A percentile compares a stretch with the other conserved stretches of the same genome.
Evolutionary conservation across 2,329 filamentous ascomycete genomes (phyloP).

Genomic region (Aureobasidium mangrovei): DNA sequence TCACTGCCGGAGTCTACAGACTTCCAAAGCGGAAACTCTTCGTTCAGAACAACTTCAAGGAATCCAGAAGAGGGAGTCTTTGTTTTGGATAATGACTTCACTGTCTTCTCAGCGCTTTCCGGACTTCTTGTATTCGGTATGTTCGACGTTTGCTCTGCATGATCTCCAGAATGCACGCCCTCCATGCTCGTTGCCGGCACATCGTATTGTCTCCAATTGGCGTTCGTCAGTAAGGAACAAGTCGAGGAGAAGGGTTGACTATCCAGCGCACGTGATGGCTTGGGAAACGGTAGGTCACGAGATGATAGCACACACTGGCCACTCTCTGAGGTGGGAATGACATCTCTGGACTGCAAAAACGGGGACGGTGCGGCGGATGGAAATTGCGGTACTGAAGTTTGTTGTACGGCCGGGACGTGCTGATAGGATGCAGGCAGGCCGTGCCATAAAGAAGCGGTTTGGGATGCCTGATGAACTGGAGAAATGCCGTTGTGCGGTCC

Average conservation of each 20-base stretch:
- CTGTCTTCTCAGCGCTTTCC: background rate
- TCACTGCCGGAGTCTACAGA: background rate
- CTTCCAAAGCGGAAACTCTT: constrained; percentile 1
- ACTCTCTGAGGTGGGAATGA: background rate
- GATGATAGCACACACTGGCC: background rate
- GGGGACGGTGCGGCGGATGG: background rate
- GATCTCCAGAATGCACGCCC: too few species aligned
- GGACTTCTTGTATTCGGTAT: background rate
- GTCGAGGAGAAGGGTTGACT: background rate
- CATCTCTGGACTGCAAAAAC: background rate
- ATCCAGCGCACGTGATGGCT: background rate
- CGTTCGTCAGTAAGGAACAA: background rate
- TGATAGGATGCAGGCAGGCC: background rate
- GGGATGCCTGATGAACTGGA: background rate
- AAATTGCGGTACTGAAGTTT: background rate
- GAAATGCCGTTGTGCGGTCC: background rate
- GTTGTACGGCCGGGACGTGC: background rate
- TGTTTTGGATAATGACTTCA: background rate
- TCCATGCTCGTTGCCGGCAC: too few species aligned
- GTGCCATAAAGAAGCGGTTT: background rate
- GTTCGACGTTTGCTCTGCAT: too few species aligned
- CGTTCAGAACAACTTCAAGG: constrained; percentile 9
- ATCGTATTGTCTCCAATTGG: constrained; percentile 7
- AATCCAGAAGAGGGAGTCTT: background rate
- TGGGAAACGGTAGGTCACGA: background rate